Evolutionary conservation across 2,329 filamentous ascomycete genomes (phyloP).

Genomic region (Metarhizium rileyi): DNA sequence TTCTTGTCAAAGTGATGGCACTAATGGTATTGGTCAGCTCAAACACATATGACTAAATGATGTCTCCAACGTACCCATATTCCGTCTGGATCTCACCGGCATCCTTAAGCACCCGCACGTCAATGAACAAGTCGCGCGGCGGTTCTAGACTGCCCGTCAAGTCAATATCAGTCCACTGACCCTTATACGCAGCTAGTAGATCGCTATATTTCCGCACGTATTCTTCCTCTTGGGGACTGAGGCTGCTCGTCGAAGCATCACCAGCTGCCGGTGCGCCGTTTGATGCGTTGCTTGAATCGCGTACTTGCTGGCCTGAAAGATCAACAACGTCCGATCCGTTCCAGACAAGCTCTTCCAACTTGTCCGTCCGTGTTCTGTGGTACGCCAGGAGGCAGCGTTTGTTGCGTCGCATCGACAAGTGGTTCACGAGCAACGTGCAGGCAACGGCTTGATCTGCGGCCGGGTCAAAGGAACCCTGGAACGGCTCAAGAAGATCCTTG

Average conservation of each 20-base stretch:
- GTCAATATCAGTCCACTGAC: slow-evolving; percentile 97
- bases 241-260: slow-evolving; percentile 55
- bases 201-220: slow-evolving; percentile 90
- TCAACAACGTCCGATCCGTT: slow-evolving; percentile 77
- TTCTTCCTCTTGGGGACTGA: slow-evolving; percentile 94
- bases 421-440: slow-evolving; percentile 83
- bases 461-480: slow-evolving; percentile 78
- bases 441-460: slow-evolving; percentile 73
- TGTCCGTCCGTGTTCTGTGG: slow-evolving; percentile 81
- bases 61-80: slow-evolving; percentile 76
- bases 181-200: slow-evolving; percentile 90
- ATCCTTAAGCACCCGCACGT: slow-evolving; percentile 91
- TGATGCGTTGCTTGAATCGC: slow-evolving; percentile 23
- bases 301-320: slow-evolving; percentile 46
- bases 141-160: slow-evolving; percentile 89
- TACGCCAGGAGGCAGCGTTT: slow-evolving; percentile 94
- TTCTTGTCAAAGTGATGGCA: slow-evolving; percentile 91
- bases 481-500: slow-evolving; percentile 66
- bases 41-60: not conserved
- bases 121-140: slow-evolving; percentile 91
- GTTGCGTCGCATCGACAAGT: slow-evolving; percentile 89
- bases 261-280: slow-evolving; percentile 26
- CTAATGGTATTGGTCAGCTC: slow-evolving; percentile 35
- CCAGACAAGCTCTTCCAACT: slow-evolving; percentile 91
- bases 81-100: slow-evolving; percentile 98